Evolutionary conservation across 129 eudicot genomes (phyloP).

Genomic region (Logfia minima): DNA sequence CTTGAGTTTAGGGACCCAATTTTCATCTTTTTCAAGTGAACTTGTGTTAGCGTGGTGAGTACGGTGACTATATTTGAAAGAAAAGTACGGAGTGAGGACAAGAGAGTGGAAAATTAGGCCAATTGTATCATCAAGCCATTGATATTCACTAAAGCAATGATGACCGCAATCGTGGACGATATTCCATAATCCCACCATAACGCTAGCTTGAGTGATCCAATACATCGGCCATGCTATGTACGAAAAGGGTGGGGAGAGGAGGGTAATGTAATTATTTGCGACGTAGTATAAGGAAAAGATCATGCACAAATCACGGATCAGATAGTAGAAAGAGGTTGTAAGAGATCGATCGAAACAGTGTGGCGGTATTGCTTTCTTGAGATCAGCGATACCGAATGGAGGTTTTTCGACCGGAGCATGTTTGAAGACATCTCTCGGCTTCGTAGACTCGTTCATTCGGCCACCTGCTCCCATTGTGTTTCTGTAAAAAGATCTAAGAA

Average conservation of each 20-base stretch:
- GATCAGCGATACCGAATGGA: constrained; percentile 30
- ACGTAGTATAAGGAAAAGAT: constrained; percentile 28
- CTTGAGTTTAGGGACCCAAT: constrained; percentile 29
- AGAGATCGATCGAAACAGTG: constrained; percentile 45
- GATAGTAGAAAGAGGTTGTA: constrained; percentile 22
- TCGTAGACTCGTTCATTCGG: constrained; percentile 22
- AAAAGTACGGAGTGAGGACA: constrained; percentile 37
- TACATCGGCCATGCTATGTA: constrained; percentile 37
- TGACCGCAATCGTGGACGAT: constrained; percentile 41
- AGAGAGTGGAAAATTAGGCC: constrained; percentile 30
- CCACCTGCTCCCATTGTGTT: constrained; percentile 44
- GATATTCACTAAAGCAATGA: constrained; percentile 31
- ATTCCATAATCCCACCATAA: constrained; percentile 36
- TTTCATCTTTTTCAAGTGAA: constrained; percentile 38
- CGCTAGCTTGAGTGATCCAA: constrained; percentile 34
- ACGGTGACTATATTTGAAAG: constrained; percentile 42
- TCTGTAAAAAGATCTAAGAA: neutral
- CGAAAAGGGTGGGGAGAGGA: constrained; percentile 32
- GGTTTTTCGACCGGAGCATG: constrained; percentile 38
- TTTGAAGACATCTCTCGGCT: neutral
- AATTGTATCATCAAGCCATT: constrained; percentile 28
- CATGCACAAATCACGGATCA: constrained; percentile 20
- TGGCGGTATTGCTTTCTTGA: constrained; percentile 43
- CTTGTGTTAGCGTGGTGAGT: constrained; percentile 45
- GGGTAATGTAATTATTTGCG: constrained; percentile 31